These are phyloP conservation scores for Elaeagnus macrophylla DNA, from an alignment of 306 rosid species.

Conservation along the genomic window DNA sequence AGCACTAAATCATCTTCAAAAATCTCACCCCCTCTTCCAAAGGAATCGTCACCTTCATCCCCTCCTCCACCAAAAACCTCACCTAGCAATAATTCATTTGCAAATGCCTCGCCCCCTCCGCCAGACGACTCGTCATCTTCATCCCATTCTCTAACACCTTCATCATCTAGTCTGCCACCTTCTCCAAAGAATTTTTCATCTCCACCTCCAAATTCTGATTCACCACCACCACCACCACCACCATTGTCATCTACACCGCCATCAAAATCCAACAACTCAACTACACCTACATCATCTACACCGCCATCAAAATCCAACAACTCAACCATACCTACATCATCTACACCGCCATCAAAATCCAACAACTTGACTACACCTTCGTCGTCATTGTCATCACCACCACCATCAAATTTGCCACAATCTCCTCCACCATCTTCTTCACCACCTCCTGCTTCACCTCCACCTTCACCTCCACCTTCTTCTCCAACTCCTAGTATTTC, in stretches of 20 bases:
- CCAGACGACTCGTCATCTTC: too few species aligned
- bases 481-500: background rate
- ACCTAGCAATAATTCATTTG: too few species aligned
- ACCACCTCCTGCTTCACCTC: slow-evolving; percentile 1
- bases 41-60: too few species aligned
- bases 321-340: background rate
- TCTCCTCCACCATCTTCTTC: slow-evolving; percentile 8
- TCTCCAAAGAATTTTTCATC: background rate
- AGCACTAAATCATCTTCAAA: too few species aligned
- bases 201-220: slow-evolving; percentile 5
- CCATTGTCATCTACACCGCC: slow-evolving; percentile 6
- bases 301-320: background rate
- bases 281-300: background rate
- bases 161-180: too few species aligned
- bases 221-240: slow-evolving; percentile 2
- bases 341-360: background rate
- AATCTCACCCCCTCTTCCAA: too few species aligned
- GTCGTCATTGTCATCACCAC: slow-evolving; percentile 11
- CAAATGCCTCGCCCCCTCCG: too few species aligned
- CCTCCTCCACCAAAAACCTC: too few species aligned
- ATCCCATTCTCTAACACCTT: too few species aligned
- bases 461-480: slow-evolving; percentile 16
- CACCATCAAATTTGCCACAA: slow-evolving; percentile 17
- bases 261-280: slow-evolving; percentile 18
- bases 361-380: background rate